These are phyloP conservation scores for Scytalidium lignicola DNA, from an alignment of 2,329 filamentous ascomycete species.

Conservation along the genomic window DNA sequence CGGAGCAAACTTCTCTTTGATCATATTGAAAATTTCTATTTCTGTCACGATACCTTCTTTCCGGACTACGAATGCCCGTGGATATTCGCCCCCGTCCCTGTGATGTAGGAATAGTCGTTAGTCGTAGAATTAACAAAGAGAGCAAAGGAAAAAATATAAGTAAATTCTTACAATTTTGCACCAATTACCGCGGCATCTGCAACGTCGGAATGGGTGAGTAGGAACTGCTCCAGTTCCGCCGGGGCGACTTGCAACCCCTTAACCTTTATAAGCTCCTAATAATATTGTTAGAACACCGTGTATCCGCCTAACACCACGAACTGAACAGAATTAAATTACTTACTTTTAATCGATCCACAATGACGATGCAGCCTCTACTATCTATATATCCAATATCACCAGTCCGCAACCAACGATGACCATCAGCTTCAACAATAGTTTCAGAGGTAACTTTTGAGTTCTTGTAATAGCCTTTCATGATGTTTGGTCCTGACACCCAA, in stretches of 20 bases:
- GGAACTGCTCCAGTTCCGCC: slow-evolving; percentile 32
- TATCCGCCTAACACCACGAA: not conserved
- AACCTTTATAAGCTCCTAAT: slow-evolving; percentile 41
- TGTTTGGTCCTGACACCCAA: slow-evolving; percentile 64
- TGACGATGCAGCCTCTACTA: slow-evolving; percentile 50
- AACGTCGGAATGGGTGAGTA: slow-evolving; percentile 28
- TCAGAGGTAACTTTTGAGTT: slow-evolving; percentile 56
- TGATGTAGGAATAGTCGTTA: not conserved
- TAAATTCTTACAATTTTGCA: slow-evolving; percentile 25
- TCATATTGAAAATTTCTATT: slow-evolving; percentile 1
- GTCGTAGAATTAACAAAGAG: slow-evolving; percentile 20
- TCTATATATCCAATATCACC: slow-evolving; percentile 61
- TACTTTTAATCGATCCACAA: slow-evolving; percentile 62
- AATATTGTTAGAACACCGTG: not conserved
- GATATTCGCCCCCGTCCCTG: slow-evolving; percentile 44
- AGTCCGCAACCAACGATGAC: slow-evolving; percentile 57
- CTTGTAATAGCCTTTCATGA: slow-evolving; percentile 73
- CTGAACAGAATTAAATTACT: not conserved
- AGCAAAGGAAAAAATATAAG: not conserved
- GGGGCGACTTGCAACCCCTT: slow-evolving; percentile 35
- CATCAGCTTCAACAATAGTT: slow-evolving; percentile 38
- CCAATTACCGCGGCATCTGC: slow-evolving; percentile 57
- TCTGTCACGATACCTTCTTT: slow-evolving; percentile 30
- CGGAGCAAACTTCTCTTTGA: slow-evolving; percentile 29
- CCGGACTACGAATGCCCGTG: slow-evolving; percentile 51